Evolutionary conservation across 208 protist species (phyloP).

Genomic region (Herpetomonas tarakana): DNA sequence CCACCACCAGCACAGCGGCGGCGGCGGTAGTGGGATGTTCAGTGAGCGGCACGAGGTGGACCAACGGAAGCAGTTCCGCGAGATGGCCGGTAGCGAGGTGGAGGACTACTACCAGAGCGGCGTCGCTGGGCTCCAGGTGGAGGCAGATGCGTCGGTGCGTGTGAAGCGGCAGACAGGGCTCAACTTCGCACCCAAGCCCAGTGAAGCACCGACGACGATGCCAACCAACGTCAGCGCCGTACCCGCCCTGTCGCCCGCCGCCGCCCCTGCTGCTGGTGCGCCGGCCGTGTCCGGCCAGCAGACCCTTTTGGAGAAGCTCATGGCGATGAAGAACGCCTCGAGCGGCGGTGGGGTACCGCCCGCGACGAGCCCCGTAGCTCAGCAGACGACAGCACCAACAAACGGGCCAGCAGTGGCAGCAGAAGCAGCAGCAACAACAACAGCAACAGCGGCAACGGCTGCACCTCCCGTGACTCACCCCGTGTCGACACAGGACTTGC

Average conservation of each 20-base stretch:
- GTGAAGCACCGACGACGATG: background rate
- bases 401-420: background rate
- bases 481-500: background rate
- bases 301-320: conserved; percentile 63
- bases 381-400: too few species aligned
- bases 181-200: conserved; percentile 14
- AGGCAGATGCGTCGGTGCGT: background rate
- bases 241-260: background rate
- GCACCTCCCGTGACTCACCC: too few species aligned
- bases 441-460: background rate
- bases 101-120: background rate
- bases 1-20: background rate
- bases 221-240: background rate
- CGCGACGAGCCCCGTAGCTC: too few species aligned
- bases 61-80: background rate
- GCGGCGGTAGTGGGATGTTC: too few species aligned
- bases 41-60: background rate
- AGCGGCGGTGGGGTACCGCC: background rate
- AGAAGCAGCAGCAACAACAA: background rate
- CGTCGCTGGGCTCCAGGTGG: background rate
- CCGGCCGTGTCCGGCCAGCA: conserved; percentile 7
- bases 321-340: conserved; percentile 48
- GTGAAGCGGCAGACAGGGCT: conserved; percentile 11
- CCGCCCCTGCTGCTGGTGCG: background rate
- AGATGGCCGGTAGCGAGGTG: background rate